Evolutionary conservation across 257 asterid species (phyloP).

Genomic region (Solanum chmielewskii): DNA sequence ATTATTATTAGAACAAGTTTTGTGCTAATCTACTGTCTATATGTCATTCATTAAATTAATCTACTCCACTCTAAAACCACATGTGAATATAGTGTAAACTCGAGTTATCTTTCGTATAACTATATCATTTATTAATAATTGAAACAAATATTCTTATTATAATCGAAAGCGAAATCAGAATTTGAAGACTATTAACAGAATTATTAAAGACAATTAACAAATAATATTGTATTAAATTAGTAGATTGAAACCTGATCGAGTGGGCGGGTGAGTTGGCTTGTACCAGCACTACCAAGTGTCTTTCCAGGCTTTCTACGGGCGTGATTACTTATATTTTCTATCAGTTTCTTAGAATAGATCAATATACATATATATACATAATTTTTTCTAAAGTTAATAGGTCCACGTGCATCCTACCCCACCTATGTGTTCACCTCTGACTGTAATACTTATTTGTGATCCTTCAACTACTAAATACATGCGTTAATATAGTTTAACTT

Average conservation of each 20-base stretch:
- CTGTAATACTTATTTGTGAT: background rate
- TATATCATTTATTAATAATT: background rate
- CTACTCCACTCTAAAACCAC: background rate
- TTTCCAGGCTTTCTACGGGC: too few relatives aligned
- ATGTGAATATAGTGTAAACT: background rate
- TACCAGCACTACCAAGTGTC: too few relatives aligned
- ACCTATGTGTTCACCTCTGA: background rate
- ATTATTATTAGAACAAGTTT: background rate
- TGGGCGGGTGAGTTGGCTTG: too few relatives aligned
- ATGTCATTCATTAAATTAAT: too few relatives aligned
- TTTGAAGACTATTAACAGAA: too few relatives aligned
- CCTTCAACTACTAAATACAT: background rate
- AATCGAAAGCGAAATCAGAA: background rate
- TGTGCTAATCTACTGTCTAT: too few relatives aligned
- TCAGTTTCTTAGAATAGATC: too few relatives aligned
- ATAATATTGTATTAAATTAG: too few relatives aligned
- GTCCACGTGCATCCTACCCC: background rate
- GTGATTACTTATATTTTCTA: too few relatives aligned
- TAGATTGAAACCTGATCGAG: too few relatives aligned
- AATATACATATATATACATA: too few relatives aligned
- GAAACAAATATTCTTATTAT: background rate
- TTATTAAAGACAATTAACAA: too few relatives aligned
- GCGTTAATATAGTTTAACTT: background rate
- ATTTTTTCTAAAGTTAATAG: fast-evolving
- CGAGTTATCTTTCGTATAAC: background rate